Base-by-base conservation (phyloP, 148 eudicot genomes). In the Fallopia convolvulus region DNA sequence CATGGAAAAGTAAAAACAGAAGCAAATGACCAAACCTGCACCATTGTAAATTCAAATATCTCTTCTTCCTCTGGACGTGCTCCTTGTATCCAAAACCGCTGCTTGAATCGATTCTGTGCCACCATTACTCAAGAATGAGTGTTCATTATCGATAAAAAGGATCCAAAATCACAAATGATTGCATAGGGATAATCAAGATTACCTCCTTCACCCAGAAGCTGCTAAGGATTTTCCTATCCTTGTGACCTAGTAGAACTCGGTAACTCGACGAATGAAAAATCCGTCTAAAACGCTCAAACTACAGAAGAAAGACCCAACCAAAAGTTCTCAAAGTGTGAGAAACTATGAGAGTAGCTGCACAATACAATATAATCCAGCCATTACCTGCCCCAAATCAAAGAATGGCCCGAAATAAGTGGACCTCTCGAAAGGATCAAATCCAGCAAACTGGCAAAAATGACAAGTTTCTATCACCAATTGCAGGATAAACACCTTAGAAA, bases 391-490 rank as follows among this genome's bases (percentile, higher is more conserved):
- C 88, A 94, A 86, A 83, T 94, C 98, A 82, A 94, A 92, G 84
- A 87, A 90, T 33, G 97, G 98, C 53, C 98, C 99, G 70, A 94
- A 94, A 78, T 94, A 94, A 49, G 96, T 91, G 50, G 99, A 94
- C 85, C 94, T 92, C 84, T 92, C 92, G 76, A 94, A 94, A 79
- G 99, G 99, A 82, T 94, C 99, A 81, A 94, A 94, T 79, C 99
- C 97, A 75, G 99, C 97, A 85, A 94, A 94, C 97, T 94, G 87
- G 32, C 76, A 79, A 48, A 18, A 50, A 21, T 55, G 33, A 80
- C 76, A 53, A 63, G 61, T 55, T 55, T n/a, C 8, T 55, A 55
- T 20, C 61, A 55, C n/a, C 23, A 52, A 18, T 23, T 20, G 7
- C 13, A 58, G 11, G 11, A 8, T 58, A 23, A 23, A 70, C n/a